Evolutionary conservation across 2,329 filamentous ascomycete species (phyloP).

Genomic region (Ploettnerulaceae sp.): DNA sequence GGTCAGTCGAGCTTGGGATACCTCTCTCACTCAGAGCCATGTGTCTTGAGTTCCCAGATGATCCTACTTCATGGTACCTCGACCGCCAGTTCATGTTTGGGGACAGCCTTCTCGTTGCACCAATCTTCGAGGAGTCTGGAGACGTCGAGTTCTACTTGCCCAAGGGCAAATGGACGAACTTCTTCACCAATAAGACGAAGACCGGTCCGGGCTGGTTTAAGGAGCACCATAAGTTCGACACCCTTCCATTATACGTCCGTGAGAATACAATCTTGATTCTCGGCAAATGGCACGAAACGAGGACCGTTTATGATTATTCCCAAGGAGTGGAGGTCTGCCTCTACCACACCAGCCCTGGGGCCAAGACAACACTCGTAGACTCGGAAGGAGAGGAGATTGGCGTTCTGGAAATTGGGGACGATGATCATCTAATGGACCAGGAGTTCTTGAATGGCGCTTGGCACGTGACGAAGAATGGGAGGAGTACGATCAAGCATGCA

Average conservation of each 20-base stretch:
- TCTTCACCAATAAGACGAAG: constrained; percentile 40
- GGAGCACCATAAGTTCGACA: constrained; percentile 44
- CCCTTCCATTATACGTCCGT: constrained; percentile 43
- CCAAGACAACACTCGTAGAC: constrained; percentile 41
- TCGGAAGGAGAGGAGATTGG: constrained; percentile 30
- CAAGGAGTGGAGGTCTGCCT: constrained; percentile 41
- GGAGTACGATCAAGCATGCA: constrained; percentile 4
- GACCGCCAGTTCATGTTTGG: constrained; percentile 61
- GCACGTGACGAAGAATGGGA: constrained; percentile 2
- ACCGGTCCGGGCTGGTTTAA: constrained; percentile 41
- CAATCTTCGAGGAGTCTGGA: constrained; percentile 53
- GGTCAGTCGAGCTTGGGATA: constrained; percentile 45
- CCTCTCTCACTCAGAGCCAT: constrained; percentile 52
- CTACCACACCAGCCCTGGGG: constrained; percentile 41
- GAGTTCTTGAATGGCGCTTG: neutral
- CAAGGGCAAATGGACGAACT: constrained; percentile 45
- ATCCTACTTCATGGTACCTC: constrained; percentile 51
- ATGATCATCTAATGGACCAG: neutral
- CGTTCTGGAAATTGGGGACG: neutral
- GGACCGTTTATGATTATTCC: constrained; percentile 32
- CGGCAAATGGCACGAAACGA: constrained; percentile 27
- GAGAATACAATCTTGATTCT: constrained; percentile 34
- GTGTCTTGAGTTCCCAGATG: constrained; percentile 56
- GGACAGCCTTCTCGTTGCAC: constrained; percentile 50
- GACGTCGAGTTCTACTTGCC: constrained; percentile 53